Conservation (phyloP, 1,139 yeast genomes). For the Candida glucosophila region DNA sequence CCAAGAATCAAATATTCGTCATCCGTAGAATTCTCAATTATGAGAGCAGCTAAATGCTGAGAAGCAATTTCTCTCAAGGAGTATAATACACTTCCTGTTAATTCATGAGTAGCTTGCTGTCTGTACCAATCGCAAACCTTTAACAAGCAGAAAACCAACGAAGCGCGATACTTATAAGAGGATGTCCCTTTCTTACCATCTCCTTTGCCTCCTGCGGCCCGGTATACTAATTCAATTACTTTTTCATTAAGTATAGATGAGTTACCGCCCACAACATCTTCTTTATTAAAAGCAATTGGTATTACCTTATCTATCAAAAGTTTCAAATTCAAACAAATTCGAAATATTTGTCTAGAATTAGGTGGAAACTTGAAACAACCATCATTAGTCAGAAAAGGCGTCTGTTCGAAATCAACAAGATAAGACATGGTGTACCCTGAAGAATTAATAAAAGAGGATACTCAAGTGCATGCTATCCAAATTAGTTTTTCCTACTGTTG, state of each 20-base stretch:
- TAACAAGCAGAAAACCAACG: conserved; percentile 59
- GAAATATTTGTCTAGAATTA: conserved; percentile 58
- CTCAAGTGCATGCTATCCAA: no score
- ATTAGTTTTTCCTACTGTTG: no score
- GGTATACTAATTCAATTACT: conserved; percentile 51
- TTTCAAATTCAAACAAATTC: conserved; percentile 70
- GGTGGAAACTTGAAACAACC: conserved; percentile 36
- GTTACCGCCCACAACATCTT: conserved; percentile 45
- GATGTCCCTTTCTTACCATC: conserved; percentile 49
- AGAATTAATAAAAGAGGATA: no score
- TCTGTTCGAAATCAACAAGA: not conserved
- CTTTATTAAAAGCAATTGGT: conserved; percentile 50
- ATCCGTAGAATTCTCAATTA: conserved; percentile 53
- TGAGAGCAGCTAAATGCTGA: conserved; percentile 58
- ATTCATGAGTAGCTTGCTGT: conserved; percentile 49
- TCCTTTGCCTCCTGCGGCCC: conserved; percentile 80
- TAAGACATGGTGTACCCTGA: no score
- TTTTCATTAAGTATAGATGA: conserved; percentile 54
- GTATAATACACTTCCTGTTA: conserved; percentile 62
- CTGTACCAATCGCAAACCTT: conserved; percentile 77
- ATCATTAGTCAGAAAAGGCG: not conserved
- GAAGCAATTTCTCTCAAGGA: conserved; percentile 58
- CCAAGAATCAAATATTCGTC: conserved; percentile 65
- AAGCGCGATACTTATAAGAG: conserved; percentile 56
- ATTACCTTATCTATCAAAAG: conserved; percentile 60